Evolutionary conservation across 495 filamentous ascomycete genomes (phyloP).

Genomic region (Penicillium riverlandense): DNA sequence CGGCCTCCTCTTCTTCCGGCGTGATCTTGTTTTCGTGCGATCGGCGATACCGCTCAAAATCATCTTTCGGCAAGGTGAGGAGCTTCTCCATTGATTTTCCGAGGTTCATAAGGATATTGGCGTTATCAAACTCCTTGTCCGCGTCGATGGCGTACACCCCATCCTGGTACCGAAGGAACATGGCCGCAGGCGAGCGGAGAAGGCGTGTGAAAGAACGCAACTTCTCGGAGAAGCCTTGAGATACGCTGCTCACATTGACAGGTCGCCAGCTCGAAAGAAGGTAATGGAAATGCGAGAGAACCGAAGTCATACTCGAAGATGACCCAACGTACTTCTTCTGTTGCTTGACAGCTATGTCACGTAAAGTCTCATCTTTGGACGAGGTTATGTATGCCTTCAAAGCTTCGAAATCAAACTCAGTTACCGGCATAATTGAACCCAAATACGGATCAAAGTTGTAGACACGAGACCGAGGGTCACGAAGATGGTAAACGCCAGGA

Average conservation of each 20-base stretch:
- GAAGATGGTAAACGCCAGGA: slow-evolving; percentile 84
- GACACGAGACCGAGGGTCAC: slow-evolving; percentile 79
- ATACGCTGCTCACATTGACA: slow-evolving; percentile 58
- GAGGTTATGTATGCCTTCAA: slow-evolving; percentile 82
- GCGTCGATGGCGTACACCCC: slow-evolving; percentile 94
- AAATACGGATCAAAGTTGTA: slow-evolving; percentile 97
- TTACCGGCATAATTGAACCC: slow-evolving; percentile 80
- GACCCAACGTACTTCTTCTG: slow-evolving; percentile 88
- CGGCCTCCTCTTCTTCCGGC: slow-evolving; percentile 54
- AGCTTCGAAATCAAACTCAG: slow-evolving; percentile 85
- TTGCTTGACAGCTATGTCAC: slow-evolving; percentile 52
- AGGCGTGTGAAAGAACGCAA: slow-evolving; percentile 62
- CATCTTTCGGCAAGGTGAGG: slow-evolving; percentile 70
- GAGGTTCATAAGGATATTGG: slow-evolving; percentile 81
- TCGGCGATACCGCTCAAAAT: slow-evolving; percentile 78
- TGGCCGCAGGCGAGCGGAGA: slow-evolving; percentile 61
- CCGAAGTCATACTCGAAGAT: slow-evolving; percentile 90
- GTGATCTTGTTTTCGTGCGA: slow-evolving; percentile 54
- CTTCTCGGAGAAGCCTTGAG: slow-evolving; percentile 54
- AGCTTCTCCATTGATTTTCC: slow-evolving; percentile 96
- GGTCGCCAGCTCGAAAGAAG: slow-evolving; percentile 77
- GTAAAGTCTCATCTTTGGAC: slow-evolving; percentile 68
- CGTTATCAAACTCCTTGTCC: slow-evolving; percentile 84
- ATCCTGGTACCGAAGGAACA: slow-evolving; percentile 79
- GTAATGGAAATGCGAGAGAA: slow-evolving; percentile 85